Evolutionary conservation across 306 rosid genomes (phyloP).

Genomic region (Prunus davidiana): DNA sequence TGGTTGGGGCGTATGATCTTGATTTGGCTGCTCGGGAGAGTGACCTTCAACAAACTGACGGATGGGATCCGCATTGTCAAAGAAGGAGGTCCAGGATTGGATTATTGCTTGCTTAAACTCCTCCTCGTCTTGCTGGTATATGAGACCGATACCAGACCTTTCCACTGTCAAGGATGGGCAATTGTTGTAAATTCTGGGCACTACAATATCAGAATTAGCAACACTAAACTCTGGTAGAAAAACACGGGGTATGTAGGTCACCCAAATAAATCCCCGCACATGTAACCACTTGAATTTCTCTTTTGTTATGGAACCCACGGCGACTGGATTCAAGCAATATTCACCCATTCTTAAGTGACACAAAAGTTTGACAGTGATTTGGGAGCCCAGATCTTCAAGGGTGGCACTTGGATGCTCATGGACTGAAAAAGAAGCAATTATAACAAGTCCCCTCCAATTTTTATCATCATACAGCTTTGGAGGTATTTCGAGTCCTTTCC

Average conservation of each 20-base stretch:
- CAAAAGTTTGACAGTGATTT: not conserved
- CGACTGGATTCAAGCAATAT: not conserved
- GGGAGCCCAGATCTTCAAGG: not conserved
- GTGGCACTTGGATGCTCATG: not conserved
- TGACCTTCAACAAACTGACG: not conserved
- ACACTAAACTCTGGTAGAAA: not conserved
- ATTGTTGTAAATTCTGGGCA: not conserved
- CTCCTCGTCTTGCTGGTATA: not conserved
- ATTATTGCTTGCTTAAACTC: not conserved
- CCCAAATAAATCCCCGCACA: constrained; percentile 9
- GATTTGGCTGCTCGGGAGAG: too few relatives aligned
- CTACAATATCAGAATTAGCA: not conserved
- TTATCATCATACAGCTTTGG: not conserved
- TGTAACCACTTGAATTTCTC: not conserved
- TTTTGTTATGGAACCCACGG: not conserved
- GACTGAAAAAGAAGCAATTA: constrained; percentile 9
- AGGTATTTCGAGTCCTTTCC: not conserved
- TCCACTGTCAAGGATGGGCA: not conserved
- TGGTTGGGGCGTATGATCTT: too few relatives aligned
- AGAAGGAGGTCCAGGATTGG: not conserved
- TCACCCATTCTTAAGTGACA: constrained; percentile 1
- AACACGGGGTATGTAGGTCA: not conserved
- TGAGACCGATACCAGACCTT: not conserved
- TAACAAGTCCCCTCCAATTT: constrained; percentile 15
- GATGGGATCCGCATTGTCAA: not conserved